These are phyloP conservation scores for Serendipita sp. DNA, from an alignment of 768 basidiomycete species.

Conservation along the genomic window DNA sequence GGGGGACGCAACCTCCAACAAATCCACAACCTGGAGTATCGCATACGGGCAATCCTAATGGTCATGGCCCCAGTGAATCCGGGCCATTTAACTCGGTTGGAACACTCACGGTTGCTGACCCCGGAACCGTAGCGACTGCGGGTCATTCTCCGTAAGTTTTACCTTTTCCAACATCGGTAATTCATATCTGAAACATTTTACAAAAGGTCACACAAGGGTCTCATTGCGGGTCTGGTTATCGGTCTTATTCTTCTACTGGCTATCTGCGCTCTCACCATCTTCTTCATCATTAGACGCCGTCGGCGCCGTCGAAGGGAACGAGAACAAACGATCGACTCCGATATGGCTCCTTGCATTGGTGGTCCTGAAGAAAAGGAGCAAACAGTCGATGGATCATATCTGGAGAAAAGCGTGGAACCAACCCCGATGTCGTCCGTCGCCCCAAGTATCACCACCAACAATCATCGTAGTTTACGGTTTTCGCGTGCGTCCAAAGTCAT, in stretches of 20 bases:
- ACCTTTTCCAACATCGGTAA: too few species aligned
- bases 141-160: too few species aligned
- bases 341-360: not conserved
- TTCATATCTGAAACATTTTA: not conserved
- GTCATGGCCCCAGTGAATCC: too few species aligned
- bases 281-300: not conserved
- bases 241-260: conserved; percentile 9
- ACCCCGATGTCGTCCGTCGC: not conserved
- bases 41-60: too few species aligned
- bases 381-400: conserved; percentile 4
- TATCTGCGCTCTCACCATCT: conserved; percentile 10
- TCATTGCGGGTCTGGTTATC: not conserved
- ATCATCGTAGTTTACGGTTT: not conserved
- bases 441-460: not conserved
- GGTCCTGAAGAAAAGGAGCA: not conserved
- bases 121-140: too few species aligned
- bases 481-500: not conserved
- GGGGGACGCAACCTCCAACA: too few species aligned
- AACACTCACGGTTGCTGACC: too few species aligned
- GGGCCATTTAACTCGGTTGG: too few species aligned
- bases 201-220: not conserved
- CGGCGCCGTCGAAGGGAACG: not conserved
- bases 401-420: not conserved
- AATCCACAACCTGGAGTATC: too few species aligned
- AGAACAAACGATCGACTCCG: not conserved